Base-by-base conservation (phyloP, 495 filamentous ascomycete genomes). In the Tuber microsphaerosporum region DNA sequence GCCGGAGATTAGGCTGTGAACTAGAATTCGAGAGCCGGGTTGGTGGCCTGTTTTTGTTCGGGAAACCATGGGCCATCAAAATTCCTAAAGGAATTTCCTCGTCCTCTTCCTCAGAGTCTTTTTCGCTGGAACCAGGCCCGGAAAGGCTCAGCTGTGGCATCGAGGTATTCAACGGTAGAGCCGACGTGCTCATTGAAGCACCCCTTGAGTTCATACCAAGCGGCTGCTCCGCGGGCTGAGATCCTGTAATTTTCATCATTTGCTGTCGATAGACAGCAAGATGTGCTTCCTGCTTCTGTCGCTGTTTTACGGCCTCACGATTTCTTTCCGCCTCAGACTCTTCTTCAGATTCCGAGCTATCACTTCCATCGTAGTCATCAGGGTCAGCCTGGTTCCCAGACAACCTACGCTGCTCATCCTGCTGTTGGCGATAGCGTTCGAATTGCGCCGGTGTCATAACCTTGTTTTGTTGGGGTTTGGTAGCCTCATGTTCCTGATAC, bases 221-320 rank as follows among this genome's bases (percentile, higher is more conserved):
- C 76, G 73, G 84, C 81, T 56, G 87, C 77, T 84, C 87, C 1
- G 86, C 81, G 71, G 87, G 87, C 73, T 86, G 83, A 10, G 87
- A 92, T 71, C 94, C 94, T 12, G 93, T 97, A 31, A 96, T 91
- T 82, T 97, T 97, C 92, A 93, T 96, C 93, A 97, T 97, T 83
- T 94, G 91, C 82, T 97, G 94, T 70, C 95, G 89, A 82, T 97
- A 97, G 12, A 97, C 90, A 19, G 93, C 87, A 83, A 97, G 88
- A 83, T 96, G 93, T 16, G 94, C 94, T 82, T 97, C 93, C 80
- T 97, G 94, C 85, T 94, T 96, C 75, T 90, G 88, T 75, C 94
- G 88, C 77, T 94, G 92, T 81, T 90, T 90, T 68, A 91, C 89
- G 45, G 90, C 85, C 81, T 92, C 87, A 76, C 88, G 91, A 43